Conservation (phyloP, 441 rosid species). For the Erysimum cheiri region DNA sequence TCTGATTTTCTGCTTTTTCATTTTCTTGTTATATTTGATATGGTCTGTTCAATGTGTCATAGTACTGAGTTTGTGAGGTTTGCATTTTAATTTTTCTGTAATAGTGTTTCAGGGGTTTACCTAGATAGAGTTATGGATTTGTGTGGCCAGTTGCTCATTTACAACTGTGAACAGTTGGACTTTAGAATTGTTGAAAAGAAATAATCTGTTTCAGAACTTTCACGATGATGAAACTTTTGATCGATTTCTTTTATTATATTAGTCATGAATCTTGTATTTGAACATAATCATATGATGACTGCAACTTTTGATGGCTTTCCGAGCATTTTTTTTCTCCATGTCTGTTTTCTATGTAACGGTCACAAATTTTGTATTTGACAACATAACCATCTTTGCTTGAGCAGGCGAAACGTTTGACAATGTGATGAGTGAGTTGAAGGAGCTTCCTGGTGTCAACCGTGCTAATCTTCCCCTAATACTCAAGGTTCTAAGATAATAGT, state of each 20-base stretch:
- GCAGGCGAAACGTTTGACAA: conserved; percentile 84
- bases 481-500: conserved; percentile 64
- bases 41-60: conserved; percentile 9
- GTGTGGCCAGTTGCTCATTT: conserved; percentile 20
- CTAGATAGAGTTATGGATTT: conserved; percentile 23
- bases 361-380: conserved; percentile 16
- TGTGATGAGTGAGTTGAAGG: conserved; percentile 80
- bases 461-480: conserved; percentile 85
- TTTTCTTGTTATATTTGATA: conserved; percentile 12
- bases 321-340: background rate
- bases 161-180: conserved; percentile 1
- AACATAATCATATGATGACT: background rate
- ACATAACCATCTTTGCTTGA: conserved; percentile 29
- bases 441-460: conserved; percentile 91
- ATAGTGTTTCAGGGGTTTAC: background rate
- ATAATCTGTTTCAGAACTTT: conserved; percentile 25
- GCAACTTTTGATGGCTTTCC: conserved; percentile 21
- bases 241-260: conserved; percentile 36
- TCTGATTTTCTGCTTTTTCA: conserved; percentile 14
- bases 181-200: conserved; percentile 18
- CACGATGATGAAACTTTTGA: conserved; percentile 71
- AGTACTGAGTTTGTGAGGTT: conserved; percentile 9
- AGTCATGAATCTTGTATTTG: conserved; percentile 1
- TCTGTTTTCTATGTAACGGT: background rate
- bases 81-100: background rate